Percentiles rank a stretch among this genome's conserved stretches.
Conservation (phyloP, 805 yeast species). For the Brettanomyces custersianus region DNA sequence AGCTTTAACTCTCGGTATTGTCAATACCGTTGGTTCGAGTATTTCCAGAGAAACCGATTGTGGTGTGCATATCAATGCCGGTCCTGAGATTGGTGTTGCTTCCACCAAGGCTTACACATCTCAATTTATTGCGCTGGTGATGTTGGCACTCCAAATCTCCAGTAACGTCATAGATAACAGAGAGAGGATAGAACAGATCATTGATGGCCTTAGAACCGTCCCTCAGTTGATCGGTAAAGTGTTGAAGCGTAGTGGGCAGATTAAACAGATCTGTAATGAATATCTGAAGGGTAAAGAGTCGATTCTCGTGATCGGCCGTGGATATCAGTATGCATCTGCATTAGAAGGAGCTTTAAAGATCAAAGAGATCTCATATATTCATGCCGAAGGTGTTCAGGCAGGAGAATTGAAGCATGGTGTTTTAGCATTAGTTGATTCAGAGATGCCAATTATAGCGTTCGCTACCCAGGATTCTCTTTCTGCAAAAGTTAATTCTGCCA, state of each 20-base stretch:
- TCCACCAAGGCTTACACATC: constrained; percentile 98
- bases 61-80: constrained; percentile 99
- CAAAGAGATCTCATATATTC: constrained; percentile 97
- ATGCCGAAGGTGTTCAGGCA: constrained; percentile 97
- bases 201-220: constrained; percentile 73
- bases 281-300: constrained; percentile 78
- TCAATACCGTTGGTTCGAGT: constrained; percentile 93
- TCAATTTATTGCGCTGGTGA: constrained; percentile 91
- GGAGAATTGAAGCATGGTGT: constrained; percentile 99
- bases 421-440: constrained; percentile 89
- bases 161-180: constrained; percentile 78
- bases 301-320: constrained; percentile 87
- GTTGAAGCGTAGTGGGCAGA: constrained; percentile 59
- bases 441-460: constrained; percentile 88
- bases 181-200: constrained; percentile 75
- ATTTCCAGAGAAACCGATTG: constrained; percentile 96
- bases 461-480: constrained; percentile 95
- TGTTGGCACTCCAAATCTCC: constrained; percentile 92
- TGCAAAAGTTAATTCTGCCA: constrained; percentile 92
- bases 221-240: constrained; percentile 82
- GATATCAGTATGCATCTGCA: constrained; percentile 95
- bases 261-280: constrained; percentile 65
- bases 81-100: constrained; percentile 99
- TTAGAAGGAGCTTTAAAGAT: constrained; percentile 97
- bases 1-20: constrained; percentile 95